Evolutionary conservation across 495 filamentous ascomycete species (phyloP).

Genomic region (Neurospora sp.): DNA sequence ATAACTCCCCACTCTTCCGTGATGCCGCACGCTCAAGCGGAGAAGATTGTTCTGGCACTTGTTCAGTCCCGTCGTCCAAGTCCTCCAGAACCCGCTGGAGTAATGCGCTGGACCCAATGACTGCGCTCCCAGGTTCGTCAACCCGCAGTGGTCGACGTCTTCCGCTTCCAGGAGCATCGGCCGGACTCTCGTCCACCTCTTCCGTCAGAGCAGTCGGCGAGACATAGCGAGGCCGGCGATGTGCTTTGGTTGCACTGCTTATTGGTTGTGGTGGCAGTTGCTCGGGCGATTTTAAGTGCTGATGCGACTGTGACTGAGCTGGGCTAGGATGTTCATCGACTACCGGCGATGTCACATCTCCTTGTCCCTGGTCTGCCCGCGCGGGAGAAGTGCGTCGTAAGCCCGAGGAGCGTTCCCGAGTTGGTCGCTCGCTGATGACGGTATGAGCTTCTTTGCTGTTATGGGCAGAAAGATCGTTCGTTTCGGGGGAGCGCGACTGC

Average conservation of each 20-base stretch:
- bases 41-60: constrained; percentile 22
- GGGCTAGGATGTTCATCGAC: not conserved
- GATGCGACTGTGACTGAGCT: not conserved
- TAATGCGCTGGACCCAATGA: constrained; percentile 15
- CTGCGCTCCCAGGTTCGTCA: constrained; percentile 11
- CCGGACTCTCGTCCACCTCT: constrained; percentile 39
- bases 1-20: constrained; percentile 5
- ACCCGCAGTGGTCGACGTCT: constrained; percentile 22
- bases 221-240: constrained; percentile 1
- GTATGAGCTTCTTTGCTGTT: not conserved
- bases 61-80: constrained; percentile 3
- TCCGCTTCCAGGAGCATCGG: constrained; percentile 35
- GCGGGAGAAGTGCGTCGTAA: not conserved
- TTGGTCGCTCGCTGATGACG: not conserved
- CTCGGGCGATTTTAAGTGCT: not conserved
- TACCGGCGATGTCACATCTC: not conserved
- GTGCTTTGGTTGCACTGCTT: not conserved
- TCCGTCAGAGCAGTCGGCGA: constrained; percentile 8
- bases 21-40: constrained; percentile 26
- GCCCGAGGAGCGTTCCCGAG: not conserved
- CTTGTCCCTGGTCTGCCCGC: not conserved
- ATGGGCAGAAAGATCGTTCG: not conserved
- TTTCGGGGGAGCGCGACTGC: not conserved
- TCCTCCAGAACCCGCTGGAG: constrained; percentile 23
- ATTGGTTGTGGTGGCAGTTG: not conserved